These are phyloP conservation scores for Amaranthus cruentus DNA, from an alignment of 148 eudicot species.

Conservation along the genomic window DNA sequence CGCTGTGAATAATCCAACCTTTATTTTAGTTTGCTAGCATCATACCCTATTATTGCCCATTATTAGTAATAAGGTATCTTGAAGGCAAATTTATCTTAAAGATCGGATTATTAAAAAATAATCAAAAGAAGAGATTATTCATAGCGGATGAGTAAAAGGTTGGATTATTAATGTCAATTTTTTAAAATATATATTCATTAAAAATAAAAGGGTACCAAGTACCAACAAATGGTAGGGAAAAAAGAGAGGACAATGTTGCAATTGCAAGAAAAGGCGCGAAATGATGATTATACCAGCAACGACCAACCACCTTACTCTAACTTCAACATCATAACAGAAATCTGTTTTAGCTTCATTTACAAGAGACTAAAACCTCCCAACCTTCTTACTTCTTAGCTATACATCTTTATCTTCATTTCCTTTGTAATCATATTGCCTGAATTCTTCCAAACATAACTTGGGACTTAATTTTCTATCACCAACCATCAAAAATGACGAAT, in stretches of 20 bases:
- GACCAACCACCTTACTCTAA: conserved; percentile 28
- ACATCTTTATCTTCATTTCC: conserved; percentile 9
- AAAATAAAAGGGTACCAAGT: not conserved
- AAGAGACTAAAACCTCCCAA: conserved; percentile 35
- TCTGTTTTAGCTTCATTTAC: conserved; percentile 22
- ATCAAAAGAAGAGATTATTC: no score
- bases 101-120: no score
- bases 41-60: no score
- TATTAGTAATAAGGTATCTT: no score
- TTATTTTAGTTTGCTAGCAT: no score
- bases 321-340: conserved; percentile 20
- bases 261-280: conserved; percentile 25
- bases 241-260: conserved; percentile 10
- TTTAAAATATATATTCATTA: no score
- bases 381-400: conserved; percentile 16
- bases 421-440: conserved; percentile 6
- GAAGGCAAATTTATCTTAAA: no score
- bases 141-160: no score
- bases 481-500: conserved; percentile 16
- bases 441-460: not conserved
- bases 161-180: no score
- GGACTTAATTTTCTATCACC: not conserved
- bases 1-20: no score
- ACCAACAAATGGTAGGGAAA: conserved; percentile 25
- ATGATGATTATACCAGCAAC: conserved; percentile 28